Percentiles rank a stretch among this genome's conserved stretches.
phyloP scores from a whole-genome alignment of 495 filamentous ascomycete genomes.

The Xylaria telfairii region DNA sequence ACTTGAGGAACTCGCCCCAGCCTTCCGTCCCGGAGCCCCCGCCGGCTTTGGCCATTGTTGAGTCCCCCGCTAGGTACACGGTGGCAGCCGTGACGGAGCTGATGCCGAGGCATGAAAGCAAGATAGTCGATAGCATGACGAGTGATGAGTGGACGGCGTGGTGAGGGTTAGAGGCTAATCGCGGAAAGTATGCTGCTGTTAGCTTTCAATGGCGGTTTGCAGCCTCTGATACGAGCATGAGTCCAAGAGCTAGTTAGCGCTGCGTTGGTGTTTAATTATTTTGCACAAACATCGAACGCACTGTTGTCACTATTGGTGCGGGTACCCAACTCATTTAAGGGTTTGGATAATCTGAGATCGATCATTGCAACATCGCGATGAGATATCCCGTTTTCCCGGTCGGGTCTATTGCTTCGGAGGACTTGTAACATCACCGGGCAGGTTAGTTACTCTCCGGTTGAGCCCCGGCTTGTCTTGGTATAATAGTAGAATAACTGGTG shows the following conservation, averaged over 20 bases:
- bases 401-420: neutral
- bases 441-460: neutral
- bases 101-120: neutral
- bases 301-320: neutral
- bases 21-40: slow-evolving; percentile 46
- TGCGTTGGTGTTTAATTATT: neutral
- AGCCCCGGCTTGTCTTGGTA: slow-evolving; percentile 2
- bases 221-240: neutral
- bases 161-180: no score
- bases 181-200: neutral
- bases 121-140: neutral
- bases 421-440: neutral
- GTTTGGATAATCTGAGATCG: neutral
- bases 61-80: slow-evolving; percentile 60
- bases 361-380: neutral
- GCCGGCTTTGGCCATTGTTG: slow-evolving; percentile 57
- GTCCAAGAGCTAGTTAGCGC: neutral
- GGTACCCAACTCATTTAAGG: neutral
- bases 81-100: slow-evolving; percentile 27
- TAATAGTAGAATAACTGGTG: neutral
- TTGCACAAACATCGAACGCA: neutral
- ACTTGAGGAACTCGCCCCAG: slow-evolving; percentile 46
- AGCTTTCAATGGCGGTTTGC: neutral
- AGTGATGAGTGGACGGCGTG: neutral
- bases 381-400: slow-evolving; percentile 9